phyloP scores from a whole-genome alignment of 305 asterid species.

The Fraxinus dipetala region DNA sequence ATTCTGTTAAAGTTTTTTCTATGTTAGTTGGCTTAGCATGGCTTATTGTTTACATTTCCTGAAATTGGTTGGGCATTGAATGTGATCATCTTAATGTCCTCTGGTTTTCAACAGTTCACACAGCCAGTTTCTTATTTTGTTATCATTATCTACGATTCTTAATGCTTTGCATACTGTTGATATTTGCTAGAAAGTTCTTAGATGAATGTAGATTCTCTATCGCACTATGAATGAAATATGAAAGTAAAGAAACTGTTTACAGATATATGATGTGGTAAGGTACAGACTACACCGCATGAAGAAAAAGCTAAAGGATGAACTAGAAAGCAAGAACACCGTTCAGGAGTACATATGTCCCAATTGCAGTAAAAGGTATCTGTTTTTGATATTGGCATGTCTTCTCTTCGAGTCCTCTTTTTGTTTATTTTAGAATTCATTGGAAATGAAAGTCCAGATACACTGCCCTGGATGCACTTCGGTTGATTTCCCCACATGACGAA shows the following conservation, averaged over 20 bases:
- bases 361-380: conserved; percentile 68
- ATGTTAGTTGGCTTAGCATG: not conserved
- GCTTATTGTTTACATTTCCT: not conserved
- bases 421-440: conserved; percentile 14
- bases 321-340: conserved; percentile 81
- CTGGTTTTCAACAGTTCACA: not conserved
- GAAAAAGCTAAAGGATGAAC: conserved; percentile 86
- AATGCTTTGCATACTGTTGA: not conserved
- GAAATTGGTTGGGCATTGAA: not conserved
- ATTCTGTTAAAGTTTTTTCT: not conserved
- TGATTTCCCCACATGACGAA: conserved; percentile 64
- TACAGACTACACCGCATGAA: conserved; percentile 88
- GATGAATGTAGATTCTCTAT: not conserved
- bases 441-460: conserved; percentile 59
- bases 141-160: not conserved
- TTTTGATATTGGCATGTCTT: conserved; percentile 3
- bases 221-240: not conserved
- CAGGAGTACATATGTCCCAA: conserved; percentile 87
- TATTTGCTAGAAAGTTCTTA: not conserved
- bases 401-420: not conserved
- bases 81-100: not conserved
- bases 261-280: conserved; percentile 89
- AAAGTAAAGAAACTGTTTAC: conserved; percentile 30
- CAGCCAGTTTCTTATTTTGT: not conserved
- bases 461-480: conserved; percentile 78